Percentiles rank a stretch among this genome's conserved stretches.
phyloP scores from a whole-genome alignment of 352 stramenopile species.

The Phytopythium chamaehyphon region DNA sequence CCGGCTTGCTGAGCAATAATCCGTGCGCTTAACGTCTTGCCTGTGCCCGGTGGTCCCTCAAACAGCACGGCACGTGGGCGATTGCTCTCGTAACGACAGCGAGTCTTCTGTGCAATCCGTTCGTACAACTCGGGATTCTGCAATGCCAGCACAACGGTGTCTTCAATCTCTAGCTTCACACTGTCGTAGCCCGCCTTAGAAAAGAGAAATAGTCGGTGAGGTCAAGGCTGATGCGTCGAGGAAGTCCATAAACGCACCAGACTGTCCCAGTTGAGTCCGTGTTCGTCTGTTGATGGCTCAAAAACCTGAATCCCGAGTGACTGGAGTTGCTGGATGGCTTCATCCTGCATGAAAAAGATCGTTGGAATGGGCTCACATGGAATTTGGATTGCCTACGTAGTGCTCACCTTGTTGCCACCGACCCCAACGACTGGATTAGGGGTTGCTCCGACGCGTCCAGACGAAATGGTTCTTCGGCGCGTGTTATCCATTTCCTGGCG shows the following conservation, averaged over 20 bases:
- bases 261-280: conserved; percentile 77
- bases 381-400: background rate
- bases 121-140: conserved; percentile 91
- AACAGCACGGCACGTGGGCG: conserved; percentile 89
- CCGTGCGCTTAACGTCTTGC: conserved; percentile 92
- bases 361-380: no score
- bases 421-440: conserved; percentile 8
- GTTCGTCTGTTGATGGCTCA: conserved; percentile 51
- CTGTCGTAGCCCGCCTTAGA: conserved; percentile 84
- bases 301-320: conserved; percentile 80
- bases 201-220: background rate
- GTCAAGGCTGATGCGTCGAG: background rate
- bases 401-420: conserved; percentile 39
- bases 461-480: conserved; percentile 48
- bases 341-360: conserved; percentile 29
- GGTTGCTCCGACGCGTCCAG: conserved; percentile 20
- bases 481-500: conserved; percentile 57
- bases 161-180: conserved; percentile 90
- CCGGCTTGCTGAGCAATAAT: conserved; percentile 92
- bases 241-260: conserved; percentile 30
- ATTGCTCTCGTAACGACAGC: conserved; percentile 87
- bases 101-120: conserved; percentile 86
- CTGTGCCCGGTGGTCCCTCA: conserved; percentile 92
- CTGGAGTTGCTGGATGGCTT: conserved; percentile 79
- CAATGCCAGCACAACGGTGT: conserved; percentile 90